These are phyloP conservation scores for Saturnispora mendoncae DNA, from an alignment of 805 yeast genomes.

Conservation along the genomic window DNA sequence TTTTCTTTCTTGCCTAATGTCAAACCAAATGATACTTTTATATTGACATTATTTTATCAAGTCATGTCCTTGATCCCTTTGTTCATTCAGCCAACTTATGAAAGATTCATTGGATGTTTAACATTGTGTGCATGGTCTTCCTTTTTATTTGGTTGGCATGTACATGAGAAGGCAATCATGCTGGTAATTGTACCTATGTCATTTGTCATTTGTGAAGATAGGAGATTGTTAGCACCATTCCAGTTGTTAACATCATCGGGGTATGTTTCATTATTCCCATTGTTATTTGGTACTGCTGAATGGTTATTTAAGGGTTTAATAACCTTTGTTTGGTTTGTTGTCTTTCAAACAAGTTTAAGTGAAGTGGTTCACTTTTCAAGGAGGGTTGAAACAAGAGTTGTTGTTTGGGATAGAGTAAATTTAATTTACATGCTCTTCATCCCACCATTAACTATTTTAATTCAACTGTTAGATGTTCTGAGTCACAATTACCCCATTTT, in stretches of 20 bases:
- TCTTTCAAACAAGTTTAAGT: conserved; percentile 62
- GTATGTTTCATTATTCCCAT: conserved; percentile 80
- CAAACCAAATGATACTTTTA: conserved; percentile 66
- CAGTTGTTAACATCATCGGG: conserved; percentile 70
- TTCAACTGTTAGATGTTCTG: conserved; percentile 43
- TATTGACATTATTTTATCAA: conserved; percentile 80
- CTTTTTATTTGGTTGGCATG: conserved; percentile 96
- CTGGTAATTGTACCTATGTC: conserved; percentile 81
- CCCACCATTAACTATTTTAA: conserved; percentile 47
- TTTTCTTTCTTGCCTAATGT: conserved; percentile 76
- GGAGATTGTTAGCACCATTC: conserved; percentile 63
- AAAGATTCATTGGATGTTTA: conserved; percentile 73
- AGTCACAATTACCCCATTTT: conserved; percentile 45
- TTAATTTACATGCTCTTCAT: conserved; percentile 59
- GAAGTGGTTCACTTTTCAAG: conserved; percentile 47
- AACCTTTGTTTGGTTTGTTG: conserved; percentile 78
- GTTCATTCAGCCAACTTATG: conserved; percentile 61
- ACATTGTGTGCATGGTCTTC: conserved; percentile 88
- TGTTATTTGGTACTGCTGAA: conserved; percentile 72
- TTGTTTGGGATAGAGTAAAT: conserved; percentile 64
- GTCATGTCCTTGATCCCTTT: conserved; percentile 65
- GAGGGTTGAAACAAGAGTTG: conserved; percentile 37
- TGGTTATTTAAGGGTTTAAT: conserved; percentile 67
- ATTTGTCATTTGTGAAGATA: conserved; percentile 62
- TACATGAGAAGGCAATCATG: conserved; percentile 95